Evolutionary conservation across 371 early-diverging fungal species (phyloP).

Genomic region (Blakeslea trispora): DNA sequence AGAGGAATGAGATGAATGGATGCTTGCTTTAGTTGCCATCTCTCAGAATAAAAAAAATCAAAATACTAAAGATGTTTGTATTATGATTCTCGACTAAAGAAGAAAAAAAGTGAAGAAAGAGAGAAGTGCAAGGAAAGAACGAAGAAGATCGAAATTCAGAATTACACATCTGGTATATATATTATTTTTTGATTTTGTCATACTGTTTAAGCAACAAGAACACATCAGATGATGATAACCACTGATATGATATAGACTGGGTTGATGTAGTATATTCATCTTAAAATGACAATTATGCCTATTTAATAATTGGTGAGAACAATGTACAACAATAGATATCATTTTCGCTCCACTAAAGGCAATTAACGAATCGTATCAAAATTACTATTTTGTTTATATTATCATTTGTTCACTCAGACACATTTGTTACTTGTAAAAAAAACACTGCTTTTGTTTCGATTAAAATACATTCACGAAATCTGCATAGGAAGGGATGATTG

Average conservation of each 20-base stretch:
- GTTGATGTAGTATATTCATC: not conserved
- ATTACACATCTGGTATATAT: no score
- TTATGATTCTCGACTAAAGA: no score
- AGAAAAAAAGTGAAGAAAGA: not conserved
- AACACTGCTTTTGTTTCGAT: no score
- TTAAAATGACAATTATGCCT: not conserved
- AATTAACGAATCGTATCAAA: no score
- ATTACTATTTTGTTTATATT: no score
- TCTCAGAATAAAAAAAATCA: not conserved
- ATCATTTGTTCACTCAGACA: no score
- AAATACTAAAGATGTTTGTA: not conserved
- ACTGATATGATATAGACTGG: not conserved
- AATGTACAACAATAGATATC: not conserved
- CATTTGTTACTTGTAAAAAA: no score
- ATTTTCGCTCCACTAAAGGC: no score
- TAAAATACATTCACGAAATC: no score
- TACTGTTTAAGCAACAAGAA: not conserved
- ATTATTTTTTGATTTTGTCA: not conserved
- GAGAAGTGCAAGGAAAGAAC: not conserved
- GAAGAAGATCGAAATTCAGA: no score
- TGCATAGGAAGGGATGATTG: no score
- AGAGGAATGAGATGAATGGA: not conserved
- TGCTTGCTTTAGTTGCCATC: not conserved
- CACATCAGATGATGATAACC: not conserved
- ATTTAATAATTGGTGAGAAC: not conserved